These are phyloP conservation scores for Penicillium sp. DNA, from an alignment of 2,329 filamentous ascomycete genomes.

Conservation along the genomic window DNA sequence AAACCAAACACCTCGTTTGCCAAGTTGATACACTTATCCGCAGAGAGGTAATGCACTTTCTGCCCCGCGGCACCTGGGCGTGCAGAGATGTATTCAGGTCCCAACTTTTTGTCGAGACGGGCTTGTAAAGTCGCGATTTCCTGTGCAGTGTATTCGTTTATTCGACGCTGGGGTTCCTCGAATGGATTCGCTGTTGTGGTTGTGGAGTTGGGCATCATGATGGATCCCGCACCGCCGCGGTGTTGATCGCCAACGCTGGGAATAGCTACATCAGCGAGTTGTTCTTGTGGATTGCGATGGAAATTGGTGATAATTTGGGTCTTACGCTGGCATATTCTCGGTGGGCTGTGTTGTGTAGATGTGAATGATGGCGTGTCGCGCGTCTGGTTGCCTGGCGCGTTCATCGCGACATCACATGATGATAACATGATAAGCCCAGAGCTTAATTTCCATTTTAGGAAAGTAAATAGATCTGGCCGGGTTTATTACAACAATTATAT, in stretches of 20 bases:
- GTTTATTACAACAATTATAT: not conserved
- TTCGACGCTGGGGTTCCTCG: slow-evolving; percentile 67
- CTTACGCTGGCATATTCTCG: slow-evolving; percentile 52
- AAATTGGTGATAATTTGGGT: not conserved
- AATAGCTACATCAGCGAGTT: slow-evolving; percentile 24
- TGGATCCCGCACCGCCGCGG: slow-evolving; percentile 44
- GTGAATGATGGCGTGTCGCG: slow-evolving; percentile 18
- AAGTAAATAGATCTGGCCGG: not conserved
- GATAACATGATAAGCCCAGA: slow-evolving; percentile 9
- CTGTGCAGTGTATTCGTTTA: slow-evolving; percentile 82
- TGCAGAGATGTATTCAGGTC: slow-evolving; percentile 92
- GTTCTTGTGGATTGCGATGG: slow-evolving; percentile 1
- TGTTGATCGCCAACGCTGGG: slow-evolving; percentile 70
- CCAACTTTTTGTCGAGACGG: slow-evolving; percentile 87
- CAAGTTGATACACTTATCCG: slow-evolving; percentile 92
- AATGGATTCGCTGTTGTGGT: slow-evolving; percentile 70
- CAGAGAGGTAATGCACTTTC: slow-evolving; percentile 91
- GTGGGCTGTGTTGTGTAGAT: slow-evolving; percentile 14
- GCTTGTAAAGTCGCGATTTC: slow-evolving; percentile 87
- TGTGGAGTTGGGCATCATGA: slow-evolving; percentile 43
- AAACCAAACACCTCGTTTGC: slow-evolving; percentile 96
- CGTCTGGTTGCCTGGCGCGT: slow-evolving; percentile 24
- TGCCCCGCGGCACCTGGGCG: slow-evolving; percentile 79
- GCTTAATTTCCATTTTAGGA: not conserved
- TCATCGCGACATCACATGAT: slow-evolving; percentile 38